Conservation (phyloP, 1,284 basidiomycete genomes). For the Tetrapyrgos nigripes region DNA sequence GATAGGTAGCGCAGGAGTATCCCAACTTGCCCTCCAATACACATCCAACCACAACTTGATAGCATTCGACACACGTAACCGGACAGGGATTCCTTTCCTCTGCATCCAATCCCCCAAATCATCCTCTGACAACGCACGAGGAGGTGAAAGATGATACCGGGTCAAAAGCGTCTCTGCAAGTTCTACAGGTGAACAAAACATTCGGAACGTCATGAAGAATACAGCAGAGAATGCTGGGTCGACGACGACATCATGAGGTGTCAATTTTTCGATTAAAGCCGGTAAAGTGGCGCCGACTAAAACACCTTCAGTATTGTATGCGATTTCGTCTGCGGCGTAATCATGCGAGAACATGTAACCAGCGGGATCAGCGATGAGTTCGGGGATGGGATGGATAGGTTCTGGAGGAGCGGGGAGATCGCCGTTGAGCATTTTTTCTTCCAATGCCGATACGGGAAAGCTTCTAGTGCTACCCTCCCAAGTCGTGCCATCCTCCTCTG, state of each 20-base stretch:
- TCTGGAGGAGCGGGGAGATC: conserved; percentile 57
- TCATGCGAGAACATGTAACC: conserved; percentile 73
- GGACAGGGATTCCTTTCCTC: conserved; percentile 86
- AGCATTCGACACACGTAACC: conserved; percentile 89
- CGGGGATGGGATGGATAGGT: conserved; percentile 35
- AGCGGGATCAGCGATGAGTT: conserved; percentile 49
- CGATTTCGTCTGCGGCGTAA: conserved; percentile 81
- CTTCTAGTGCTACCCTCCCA: conserved; percentile 57
- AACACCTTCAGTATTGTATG: conserved; percentile 89
- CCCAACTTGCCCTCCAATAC: conserved; percentile 82
- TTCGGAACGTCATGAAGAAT: conserved; percentile 96
- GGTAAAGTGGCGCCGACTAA: conserved; percentile 91
- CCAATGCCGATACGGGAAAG: conserved; percentile 41
- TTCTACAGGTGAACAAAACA: conserved; percentile 84
- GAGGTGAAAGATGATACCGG: conserved; percentile 82
- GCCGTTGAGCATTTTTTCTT: conserved; percentile 62
- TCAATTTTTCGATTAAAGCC: conserved; percentile 94
- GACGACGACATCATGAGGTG: conserved; percentile 90
- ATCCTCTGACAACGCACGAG: conserved; percentile 60
- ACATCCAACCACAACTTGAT: conserved; percentile 93
- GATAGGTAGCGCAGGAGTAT: conserved; percentile 64
- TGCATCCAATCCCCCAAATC: conserved; percentile 84
- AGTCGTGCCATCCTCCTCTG: conserved; percentile 57
- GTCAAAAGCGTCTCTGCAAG: conserved; percentile 80
- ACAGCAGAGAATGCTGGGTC: conserved; percentile 87